A percentile compares a stretch with the other conserved stretches of the same genome.
These are phyloP conservation scores for Fusarium domesticum DNA, from an alignment of 2,329 filamentous ascomycete species.

Conservation along the genomic window DNA sequence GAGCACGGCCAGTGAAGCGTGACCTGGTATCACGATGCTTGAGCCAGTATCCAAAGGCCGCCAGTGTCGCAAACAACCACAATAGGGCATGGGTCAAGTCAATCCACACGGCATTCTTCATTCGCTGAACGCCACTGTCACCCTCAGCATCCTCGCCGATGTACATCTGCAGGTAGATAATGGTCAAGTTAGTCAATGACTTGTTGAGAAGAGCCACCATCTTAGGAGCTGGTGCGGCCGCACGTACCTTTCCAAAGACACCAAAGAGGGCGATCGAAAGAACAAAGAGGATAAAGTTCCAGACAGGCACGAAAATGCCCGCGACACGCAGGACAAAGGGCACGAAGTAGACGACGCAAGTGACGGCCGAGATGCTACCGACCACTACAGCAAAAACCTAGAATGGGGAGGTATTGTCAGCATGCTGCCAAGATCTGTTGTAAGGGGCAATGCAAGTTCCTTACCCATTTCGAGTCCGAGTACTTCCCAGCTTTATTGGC, in stretches of 20 bases:
- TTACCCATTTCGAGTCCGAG: slow-evolving; percentile 68
- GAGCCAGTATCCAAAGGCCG: slow-evolving; percentile 58
- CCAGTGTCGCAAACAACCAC: slow-evolving; percentile 66
- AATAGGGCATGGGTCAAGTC: slow-evolving; percentile 71
- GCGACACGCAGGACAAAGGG: slow-evolving; percentile 56
- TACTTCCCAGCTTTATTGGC: slow-evolving; percentile 50
- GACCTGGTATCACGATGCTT: slow-evolving; percentile 50
- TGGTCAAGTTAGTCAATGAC: slow-evolving; percentile 11
- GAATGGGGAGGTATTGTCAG: slow-evolving; percentile 8
- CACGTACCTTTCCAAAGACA: slow-evolving; percentile 65
- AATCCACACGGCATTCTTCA: slow-evolving; percentile 87
- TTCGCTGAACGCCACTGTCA: slow-evolving; percentile 62
- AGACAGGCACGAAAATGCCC: slow-evolving; percentile 53
- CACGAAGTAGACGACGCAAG: slow-evolving; percentile 62
- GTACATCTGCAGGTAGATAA: slow-evolving; percentile 53
- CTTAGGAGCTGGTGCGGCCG: neutral
- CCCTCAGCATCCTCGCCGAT: slow-evolving; percentile 66
- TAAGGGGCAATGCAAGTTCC: neutral
- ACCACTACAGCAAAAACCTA: slow-evolving; percentile 71
- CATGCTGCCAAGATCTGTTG: slow-evolving; percentile 1
- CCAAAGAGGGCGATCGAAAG: slow-evolving; percentile 82
- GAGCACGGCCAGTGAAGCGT: slow-evolving; percentile 59
- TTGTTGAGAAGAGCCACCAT: slow-evolving; percentile 1
- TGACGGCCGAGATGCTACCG: slow-evolving; percentile 62
- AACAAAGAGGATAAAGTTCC: slow-evolving; percentile 70